phyloP scores from a whole-genome alignment of 371 early-diverging fungal species.

The Actinomortierella wolfii region DNA sequence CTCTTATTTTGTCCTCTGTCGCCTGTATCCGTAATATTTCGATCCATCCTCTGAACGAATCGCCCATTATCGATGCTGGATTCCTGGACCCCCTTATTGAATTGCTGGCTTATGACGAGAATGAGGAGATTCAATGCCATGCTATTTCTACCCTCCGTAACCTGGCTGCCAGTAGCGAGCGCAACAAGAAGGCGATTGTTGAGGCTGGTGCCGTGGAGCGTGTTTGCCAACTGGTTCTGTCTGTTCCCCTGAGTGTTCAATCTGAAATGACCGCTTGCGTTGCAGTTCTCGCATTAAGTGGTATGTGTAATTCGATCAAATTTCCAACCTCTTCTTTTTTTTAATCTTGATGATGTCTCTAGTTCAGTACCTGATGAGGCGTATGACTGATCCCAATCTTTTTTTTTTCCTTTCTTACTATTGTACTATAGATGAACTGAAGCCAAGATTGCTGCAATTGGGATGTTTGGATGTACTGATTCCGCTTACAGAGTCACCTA shows the following conservation, averaged over 20 bases:
- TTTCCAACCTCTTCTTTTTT: neutral
- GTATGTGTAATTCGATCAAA: conserved; percentile 42
- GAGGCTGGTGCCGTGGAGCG: conserved; percentile 83
- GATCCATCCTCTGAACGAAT: conserved; percentile 87
- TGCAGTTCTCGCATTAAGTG: conserved; percentile 81
- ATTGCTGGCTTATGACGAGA: conserved; percentile 72
- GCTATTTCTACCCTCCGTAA: conserved; percentile 88
- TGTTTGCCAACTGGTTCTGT: conserved; percentile 66
- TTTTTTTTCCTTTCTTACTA: neutral
- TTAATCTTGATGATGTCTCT: neutral
- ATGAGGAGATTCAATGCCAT: conserved; percentile 87
- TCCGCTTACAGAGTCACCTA: conserved; percentile 66
- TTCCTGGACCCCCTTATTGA: conserved; percentile 79
- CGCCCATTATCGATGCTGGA: conserved; percentile 83
- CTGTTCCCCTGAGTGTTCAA: conserved; percentile 68
- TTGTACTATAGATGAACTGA: conserved; percentile 66
- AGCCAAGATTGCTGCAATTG: conserved; percentile 67
- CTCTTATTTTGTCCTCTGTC: conserved; percentile 86
- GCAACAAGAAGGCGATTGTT: conserved; percentile 78
- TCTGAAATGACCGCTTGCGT: conserved; percentile 90
- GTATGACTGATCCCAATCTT: neutral
- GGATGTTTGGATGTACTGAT: conserved; percentile 73
- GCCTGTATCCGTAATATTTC: conserved; percentile 94
- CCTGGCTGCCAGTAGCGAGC: conserved; percentile 82
- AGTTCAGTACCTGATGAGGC: neutral